Conservation (phyloP, 2,329 filamentous ascomycete genomes). For the Sporothrix mexicana region DNA sequence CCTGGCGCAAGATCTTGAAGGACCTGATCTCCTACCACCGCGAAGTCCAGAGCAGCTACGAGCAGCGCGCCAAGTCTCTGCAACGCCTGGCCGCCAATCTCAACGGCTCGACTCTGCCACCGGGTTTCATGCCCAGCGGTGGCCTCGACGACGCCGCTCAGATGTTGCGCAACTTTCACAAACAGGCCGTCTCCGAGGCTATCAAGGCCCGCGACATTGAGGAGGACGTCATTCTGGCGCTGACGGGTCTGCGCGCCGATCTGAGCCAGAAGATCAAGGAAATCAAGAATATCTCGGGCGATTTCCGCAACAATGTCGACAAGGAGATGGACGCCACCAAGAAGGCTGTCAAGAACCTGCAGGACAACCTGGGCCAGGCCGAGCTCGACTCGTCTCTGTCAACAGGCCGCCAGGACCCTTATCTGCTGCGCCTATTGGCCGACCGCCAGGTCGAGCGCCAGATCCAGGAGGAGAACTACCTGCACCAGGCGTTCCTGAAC, state of each 20-base stretch:
- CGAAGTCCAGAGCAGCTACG: conserved; percentile 88
- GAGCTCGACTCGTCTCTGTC: conserved; percentile 77
- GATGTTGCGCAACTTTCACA: conserved; percentile 82
- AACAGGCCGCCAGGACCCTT: conserved; percentile 89
- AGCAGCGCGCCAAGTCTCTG: conserved; percentile 80
- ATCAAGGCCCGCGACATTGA: conserved; percentile 92
- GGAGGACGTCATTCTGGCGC: conserved; percentile 84
- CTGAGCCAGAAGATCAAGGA: conserved; percentile 97
- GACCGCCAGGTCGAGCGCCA: conserved; percentile 91
- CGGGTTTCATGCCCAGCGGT: conserved; percentile 76
- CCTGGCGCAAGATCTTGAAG: conserved; percentile 94
- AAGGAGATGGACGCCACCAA: conserved; percentile 90
- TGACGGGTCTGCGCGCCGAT: conserved; percentile 85
- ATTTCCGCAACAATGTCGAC: conserved; percentile 96
- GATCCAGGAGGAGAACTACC: conserved; percentile 95
- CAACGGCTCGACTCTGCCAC: conserved; percentile 76
- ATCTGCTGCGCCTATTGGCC: conserved; percentile 81
- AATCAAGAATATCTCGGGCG: conserved; percentile 89
- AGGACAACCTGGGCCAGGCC: conserved; percentile 78
- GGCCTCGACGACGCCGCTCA: conserved; percentile 88
- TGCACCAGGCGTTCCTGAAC: conserved; percentile 94
- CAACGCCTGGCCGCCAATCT: conserved; percentile 83
- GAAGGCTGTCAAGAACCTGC: conserved; percentile 77
- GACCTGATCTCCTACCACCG: conserved; percentile 93
- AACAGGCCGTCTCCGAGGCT: conserved; percentile 76